A percentile compares a stretch with the other conserved stretches of the same genome.
These are phyloP conservation scores for Aeminium ludgeri DNA, from an alignment of 495 filamentous ascomycete species.

Conservation along the genomic window DNA sequence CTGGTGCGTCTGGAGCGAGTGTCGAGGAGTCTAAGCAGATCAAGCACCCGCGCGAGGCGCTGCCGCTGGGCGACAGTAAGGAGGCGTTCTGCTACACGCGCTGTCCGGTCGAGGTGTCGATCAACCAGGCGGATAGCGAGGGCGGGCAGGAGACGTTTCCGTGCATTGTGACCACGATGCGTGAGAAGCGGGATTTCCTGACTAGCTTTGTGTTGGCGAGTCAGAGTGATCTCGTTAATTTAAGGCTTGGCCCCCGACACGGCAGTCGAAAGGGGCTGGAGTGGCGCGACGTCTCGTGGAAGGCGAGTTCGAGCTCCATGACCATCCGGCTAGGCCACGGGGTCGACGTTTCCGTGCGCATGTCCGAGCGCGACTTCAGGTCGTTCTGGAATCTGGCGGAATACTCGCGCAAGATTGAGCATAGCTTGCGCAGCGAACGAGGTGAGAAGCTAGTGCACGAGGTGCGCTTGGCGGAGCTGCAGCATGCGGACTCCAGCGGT, in stretches of 20 bases:
- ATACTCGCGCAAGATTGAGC: conserved; percentile 56
- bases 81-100: conserved; percentile 56
- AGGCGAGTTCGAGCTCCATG: conserved; percentile 40
- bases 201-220: conserved; percentile 54
- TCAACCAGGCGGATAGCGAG: conserved; percentile 51
- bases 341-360: conserved; percentile 49
- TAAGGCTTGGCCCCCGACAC: conserved; percentile 53
- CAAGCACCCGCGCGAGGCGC: conserved; percentile 38
- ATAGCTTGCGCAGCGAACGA: conserved; percentile 42
- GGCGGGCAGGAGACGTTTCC: conserved; percentile 47
- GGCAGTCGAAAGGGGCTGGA: conserved; percentile 28
- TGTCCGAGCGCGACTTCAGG: conserved; percentile 55
- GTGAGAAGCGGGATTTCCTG: conserved; percentile 47
- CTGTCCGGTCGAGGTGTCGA: conserved; percentile 49
- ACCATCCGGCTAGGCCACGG: conserved; percentile 50
- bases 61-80: conserved; percentile 56
- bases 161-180: conserved; percentile 54
- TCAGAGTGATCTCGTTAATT: conserved; percentile 56
- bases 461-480: conserved; percentile 46
- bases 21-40: conserved; percentile 27
- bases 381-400: conserved; percentile 66
- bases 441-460: conserved; percentile 52
- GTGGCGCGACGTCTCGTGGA: conserved; percentile 71
- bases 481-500: conserved; percentile 54
- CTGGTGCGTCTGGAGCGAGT: conserved; percentile 39